A percentile compares a stretch with the other conserved stretches of the same genome.
These are phyloP conservation scores for Ochromonas danica DNA, from an alignment of 108 stramenopile genomes.

Conservation along the genomic window DNA sequence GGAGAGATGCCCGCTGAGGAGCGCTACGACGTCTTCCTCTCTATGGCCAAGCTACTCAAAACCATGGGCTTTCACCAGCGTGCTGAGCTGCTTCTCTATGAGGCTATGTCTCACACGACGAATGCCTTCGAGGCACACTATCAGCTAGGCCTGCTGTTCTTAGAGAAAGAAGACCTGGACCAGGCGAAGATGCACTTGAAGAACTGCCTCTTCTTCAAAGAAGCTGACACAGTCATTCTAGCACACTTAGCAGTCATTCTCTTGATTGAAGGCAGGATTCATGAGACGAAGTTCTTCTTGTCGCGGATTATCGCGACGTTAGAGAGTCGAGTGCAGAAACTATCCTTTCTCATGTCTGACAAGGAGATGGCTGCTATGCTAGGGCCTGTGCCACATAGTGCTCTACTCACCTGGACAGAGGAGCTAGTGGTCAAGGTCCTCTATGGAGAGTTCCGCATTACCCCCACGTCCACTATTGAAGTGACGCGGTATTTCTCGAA, in stretches of 20 bases:
- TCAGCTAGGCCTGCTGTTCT: constrained; percentile 12
- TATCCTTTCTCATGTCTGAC: constrained; percentile 11
- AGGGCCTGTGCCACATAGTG: background rate
- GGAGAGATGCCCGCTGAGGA: constrained; percentile 32
- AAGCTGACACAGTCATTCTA: background rate
- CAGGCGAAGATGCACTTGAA: constrained; percentile 32
- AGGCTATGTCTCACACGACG: constrained; percentile 28
- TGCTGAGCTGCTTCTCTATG: constrained; percentile 27
- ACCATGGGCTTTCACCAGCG: constrained; percentile 34
- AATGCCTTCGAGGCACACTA: constrained; percentile 25
- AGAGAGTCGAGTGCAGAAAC: background rate
- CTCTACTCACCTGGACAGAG: background rate
- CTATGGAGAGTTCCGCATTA: constrained; percentile 28
- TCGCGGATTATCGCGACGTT: background rate
- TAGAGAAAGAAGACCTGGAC: constrained; percentile 25
- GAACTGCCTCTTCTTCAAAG: constrained; percentile 26
- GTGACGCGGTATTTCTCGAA: constrained; percentile 13
- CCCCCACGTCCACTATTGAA: constrained; percentile 4
- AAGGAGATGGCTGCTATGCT: constrained; percentile 1
- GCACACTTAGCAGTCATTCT: background rate
- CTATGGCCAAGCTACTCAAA: constrained; percentile 33
- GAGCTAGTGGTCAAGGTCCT: constrained; percentile 7
- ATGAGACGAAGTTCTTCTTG: constrained; percentile 33
- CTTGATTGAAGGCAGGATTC: background rate
- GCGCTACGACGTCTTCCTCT: constrained; percentile 27